Evolutionary conservation across 2,329 filamentous ascomycete species (phyloP).

Genomic region (Cercospora sesami): DNA sequence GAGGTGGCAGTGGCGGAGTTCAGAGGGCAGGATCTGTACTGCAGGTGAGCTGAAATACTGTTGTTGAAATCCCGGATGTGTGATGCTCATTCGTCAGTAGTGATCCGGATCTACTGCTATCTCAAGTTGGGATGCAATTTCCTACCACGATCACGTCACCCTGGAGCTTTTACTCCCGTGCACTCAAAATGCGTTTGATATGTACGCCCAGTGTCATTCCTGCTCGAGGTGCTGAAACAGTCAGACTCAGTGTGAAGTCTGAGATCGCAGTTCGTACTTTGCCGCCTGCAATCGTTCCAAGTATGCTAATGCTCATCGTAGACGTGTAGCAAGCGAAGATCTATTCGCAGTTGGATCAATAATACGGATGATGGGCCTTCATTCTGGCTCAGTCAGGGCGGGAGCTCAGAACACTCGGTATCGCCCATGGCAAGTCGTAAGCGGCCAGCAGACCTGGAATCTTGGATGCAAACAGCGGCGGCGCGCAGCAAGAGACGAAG

Average conservation of each 20-base stretch:
- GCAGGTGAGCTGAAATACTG: slow-evolving; percentile 5
- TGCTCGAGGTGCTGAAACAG: not conserved
- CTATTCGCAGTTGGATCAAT: slow-evolving; percentile 5
- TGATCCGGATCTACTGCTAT: slow-evolving; percentile 5
- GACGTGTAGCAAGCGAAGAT: not conserved
- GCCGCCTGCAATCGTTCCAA: too few species aligned
- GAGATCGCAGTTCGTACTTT: slow-evolving; percentile 4
- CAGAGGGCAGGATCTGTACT: not conserved
- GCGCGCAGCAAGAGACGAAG: slow-evolving; percentile 5
- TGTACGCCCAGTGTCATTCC: not conserved
- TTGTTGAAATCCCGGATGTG: not conserved
- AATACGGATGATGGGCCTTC: not conserved
- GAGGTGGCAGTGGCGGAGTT: slow-evolving; percentile 3
- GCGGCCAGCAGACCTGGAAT: not conserved
- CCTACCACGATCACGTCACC: not conserved
- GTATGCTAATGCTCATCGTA: not conserved
- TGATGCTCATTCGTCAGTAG: not conserved
- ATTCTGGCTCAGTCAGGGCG: slow-evolving; percentile 9
- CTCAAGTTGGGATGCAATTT: slow-evolving; percentile 8
- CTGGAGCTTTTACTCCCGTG: slow-evolving; percentile 7
- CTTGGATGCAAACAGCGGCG: slow-evolving; percentile 2
- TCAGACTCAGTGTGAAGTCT: slow-evolving; percentile 11
- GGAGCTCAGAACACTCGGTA: not conserved
- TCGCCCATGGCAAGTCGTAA: not conserved
- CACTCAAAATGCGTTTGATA: slow-evolving; percentile 4